phyloP scores from a whole-genome alignment of 345 rosid species.

The Heritiera fomes region DNA sequence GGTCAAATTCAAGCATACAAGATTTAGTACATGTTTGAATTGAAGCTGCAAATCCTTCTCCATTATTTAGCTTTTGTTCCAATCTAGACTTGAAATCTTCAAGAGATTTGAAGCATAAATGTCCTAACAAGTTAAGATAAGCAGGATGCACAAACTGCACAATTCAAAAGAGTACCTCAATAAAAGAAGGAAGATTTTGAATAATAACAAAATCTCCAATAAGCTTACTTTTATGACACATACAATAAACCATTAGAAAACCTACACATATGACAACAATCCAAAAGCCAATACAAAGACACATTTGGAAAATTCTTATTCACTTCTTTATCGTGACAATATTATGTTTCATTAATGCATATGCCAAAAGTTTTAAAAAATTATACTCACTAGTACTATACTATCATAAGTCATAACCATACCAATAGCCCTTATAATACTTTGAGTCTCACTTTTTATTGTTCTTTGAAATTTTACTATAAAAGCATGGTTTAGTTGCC shows the following conservation, averaged over 20 bases:
- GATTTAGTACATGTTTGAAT: conserved; percentile 43
- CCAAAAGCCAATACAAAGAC: not conserved
- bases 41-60: conserved; percentile 68
- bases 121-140: conserved; percentile 55
- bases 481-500: not conserved
- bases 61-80: conserved; percentile 50
- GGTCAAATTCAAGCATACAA: conserved; percentile 63
- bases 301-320: not conserved
- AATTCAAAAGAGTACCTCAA: conserved; percentile 16
- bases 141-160: conserved; percentile 57
- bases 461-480: not conserved
- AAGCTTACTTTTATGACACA: conserved; percentile 8
- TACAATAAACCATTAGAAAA: not conserved
- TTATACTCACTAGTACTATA: not conserved
- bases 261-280: not conserved
- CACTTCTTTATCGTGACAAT: not conserved
- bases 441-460: not conserved
- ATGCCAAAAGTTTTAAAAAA: not conserved
- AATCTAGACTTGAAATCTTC: conserved; percentile 51
- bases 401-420: not conserved
- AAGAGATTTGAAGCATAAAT: conserved; percentile 52
- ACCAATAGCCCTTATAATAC: not conserved
- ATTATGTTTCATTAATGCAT: not conserved
- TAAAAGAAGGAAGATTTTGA: not conserved
- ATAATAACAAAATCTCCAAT: not conserved